Base-by-base conservation (phyloP, 1,284 basidiomycete species). In the Ustilago sp. region DNA sequence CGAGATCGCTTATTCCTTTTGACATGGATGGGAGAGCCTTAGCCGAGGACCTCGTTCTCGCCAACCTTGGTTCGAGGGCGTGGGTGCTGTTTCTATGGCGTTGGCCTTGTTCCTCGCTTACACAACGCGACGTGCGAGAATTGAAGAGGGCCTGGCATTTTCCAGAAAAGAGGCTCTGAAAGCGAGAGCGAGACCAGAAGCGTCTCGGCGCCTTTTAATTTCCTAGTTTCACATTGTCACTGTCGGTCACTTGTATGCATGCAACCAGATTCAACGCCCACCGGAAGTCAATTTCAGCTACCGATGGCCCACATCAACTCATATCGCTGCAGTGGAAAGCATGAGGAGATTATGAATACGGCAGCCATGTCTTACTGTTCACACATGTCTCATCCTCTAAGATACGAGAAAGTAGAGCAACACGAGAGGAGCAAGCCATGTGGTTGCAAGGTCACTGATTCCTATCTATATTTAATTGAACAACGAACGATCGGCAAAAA, bases 381-480 rank as follows among this genome's bases (percentile, higher is more conserved):
- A 45, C 43, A 19, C 43, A 19, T 45, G 43, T 9, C 4, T 45
- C n/a, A 19, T 19, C 9, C 7, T 2, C 43, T 8, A 19, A 17
- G 13, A n/a, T 13, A 51, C 28, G 28, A 51, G 48, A 13, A 12
- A 31, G 23, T 28, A 11, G 32, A 32, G 43, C 43, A 45, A 45
- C 43, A 45, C 43, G 43, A 45, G 43, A 45, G 43, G n/a, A 11
- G 43, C 43, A 45, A 45, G n/a, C 19, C 43, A 45, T 45, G 43
- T 45, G 43, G 43, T 45, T 45, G 43, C 43, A n/a, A 7, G 17
- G 43, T 45, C 43, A 19, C 2, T 45, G 23, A 19, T 45, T 45
- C 13, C n/a, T 4, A 31, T 32, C 28, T 50, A 8, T 28, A n/a
- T 9, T 31, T 50, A 32, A 50, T 50, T 50, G 31, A 31, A 50